These are phyloP conservation scores for Pulicaria dysenterica DNA, from an alignment of 129 eudicot genomes.

Conservation along the genomic window DNA sequence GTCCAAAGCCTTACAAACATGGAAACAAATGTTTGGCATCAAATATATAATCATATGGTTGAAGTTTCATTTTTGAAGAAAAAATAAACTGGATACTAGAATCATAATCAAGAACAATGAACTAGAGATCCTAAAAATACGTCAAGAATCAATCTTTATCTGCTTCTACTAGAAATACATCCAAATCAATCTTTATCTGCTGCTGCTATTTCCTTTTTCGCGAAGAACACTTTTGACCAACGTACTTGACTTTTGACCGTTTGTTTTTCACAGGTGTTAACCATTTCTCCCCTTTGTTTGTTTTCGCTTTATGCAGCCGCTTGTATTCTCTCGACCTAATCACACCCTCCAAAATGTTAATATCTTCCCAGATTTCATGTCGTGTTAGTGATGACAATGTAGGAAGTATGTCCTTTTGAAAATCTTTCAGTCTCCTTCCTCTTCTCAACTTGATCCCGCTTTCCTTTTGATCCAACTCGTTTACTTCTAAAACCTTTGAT, in stretches of 20 bases:
- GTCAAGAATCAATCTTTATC: slow-evolving; percentile 29
- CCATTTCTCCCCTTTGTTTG: slow-evolving; percentile 41
- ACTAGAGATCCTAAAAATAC: slow-evolving; percentile 21
- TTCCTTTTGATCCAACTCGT: slow-evolving; percentile 35
- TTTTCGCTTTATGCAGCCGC: slow-evolving; percentile 47
- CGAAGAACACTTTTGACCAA: slow-evolving; percentile 45
- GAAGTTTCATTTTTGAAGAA: neutral
- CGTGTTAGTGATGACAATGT: slow-evolving; percentile 56
- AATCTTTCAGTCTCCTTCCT: slow-evolving; percentile 80
- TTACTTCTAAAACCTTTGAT: slow-evolving; percentile 45
- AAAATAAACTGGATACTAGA: slow-evolving; percentile 17
- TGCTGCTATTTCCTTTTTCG: slow-evolving; percentile 26
- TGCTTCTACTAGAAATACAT: slow-evolving; percentile 25
- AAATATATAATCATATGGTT: slow-evolving; percentile 14
- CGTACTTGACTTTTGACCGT: slow-evolving; percentile 53
- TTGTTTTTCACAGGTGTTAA: slow-evolving; percentile 55
- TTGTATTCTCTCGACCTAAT: slow-evolving; percentile 76
- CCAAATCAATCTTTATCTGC: slow-evolving; percentile 30
- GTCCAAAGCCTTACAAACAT: too few species aligned
- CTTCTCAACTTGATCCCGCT: slow-evolving; percentile 52
- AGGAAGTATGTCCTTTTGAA: slow-evolving; percentile 74
- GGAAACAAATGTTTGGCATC: too few species aligned
- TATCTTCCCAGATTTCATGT: slow-evolving; percentile 72
- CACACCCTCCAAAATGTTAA: slow-evolving; percentile 59
- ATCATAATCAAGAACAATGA: slow-evolving; percentile 16